phyloP scores from a whole-genome alignment of 2,329 filamentous ascomycete genomes.

The Cadophora sp. region DNA sequence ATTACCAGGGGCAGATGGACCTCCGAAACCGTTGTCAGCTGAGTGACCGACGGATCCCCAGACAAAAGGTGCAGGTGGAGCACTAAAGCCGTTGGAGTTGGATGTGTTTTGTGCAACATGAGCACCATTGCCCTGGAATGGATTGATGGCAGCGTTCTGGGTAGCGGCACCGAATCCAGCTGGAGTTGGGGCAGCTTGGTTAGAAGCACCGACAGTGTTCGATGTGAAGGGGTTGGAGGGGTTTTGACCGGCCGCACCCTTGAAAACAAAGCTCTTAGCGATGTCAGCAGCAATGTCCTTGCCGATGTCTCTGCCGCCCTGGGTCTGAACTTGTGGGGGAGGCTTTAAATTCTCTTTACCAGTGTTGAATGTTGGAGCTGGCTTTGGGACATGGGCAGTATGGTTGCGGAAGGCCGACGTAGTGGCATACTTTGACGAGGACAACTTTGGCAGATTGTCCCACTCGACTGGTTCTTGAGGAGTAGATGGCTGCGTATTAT shows the following conservation, averaged over 20 bases:
- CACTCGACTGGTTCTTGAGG: constrained; percentile 4
- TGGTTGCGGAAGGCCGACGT: background rate
- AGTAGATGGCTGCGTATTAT: background rate
- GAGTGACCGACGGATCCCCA: background rate
- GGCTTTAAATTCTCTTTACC: constrained; percentile 3
- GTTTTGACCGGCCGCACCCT: background rate
- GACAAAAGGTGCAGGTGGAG: background rate
- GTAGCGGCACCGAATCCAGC: constrained; percentile 3
- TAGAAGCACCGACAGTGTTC: background rate
- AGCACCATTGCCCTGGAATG: background rate
- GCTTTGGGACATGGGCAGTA: background rate
- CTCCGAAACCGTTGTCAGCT: too few species aligned
- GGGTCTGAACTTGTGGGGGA: background rate
- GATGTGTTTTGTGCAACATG: background rate
- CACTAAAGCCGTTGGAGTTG: background rate
- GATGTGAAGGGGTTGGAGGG: background rate
- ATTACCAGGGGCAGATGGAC: too few species aligned
- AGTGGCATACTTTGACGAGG: background rate
- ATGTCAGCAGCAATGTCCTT: constrained; percentile 8
- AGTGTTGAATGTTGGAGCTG: background rate
- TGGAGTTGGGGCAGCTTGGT: background rate
- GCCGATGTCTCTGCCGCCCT: background rate
- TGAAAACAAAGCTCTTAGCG: background rate
- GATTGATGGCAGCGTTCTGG: background rate
- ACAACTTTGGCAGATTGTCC: background rate